phyloP scores from a whole-genome alignment of 495 filamentous ascomycete genomes.

The Penicillium mononematosum region DNA sequence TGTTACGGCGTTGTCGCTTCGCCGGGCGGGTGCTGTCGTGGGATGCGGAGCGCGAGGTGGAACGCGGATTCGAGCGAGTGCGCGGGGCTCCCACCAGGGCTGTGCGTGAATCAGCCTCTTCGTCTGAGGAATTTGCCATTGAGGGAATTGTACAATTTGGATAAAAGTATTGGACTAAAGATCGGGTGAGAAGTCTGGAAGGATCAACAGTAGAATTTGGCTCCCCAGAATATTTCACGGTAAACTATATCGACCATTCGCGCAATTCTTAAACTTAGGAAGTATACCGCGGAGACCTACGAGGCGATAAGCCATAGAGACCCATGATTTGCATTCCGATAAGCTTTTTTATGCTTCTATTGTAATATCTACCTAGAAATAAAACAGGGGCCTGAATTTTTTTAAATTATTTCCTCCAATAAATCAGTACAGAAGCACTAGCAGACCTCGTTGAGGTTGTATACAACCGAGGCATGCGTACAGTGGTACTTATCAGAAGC shows the following conservation, averaged over 20 bases:
- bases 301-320: background rate
- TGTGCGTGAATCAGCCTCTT: constrained; percentile 46
- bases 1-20: constrained; percentile 34
- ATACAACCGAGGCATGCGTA: background rate
- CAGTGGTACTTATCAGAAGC: background rate
- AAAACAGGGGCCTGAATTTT: too few relatives aligned
- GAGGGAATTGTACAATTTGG: background rate
- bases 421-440: background rate
- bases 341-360: background rate
- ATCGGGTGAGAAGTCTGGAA: background rate
- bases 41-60: constrained; percentile 23
- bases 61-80: constrained; percentile 20
- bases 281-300: background rate
- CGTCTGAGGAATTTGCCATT: constrained; percentile 23
- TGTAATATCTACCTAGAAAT: background rate
- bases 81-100: constrained; percentile 38
- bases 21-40: constrained; percentile 28
- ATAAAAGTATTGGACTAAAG: background rate
- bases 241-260: constrained; percentile 15
- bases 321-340: background rate
- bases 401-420: too few relatives aligned
- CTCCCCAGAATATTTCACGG: constrained; percentile 31
- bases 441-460: background rate
- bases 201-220: constrained; percentile 8
- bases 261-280: constrained; percentile 3